Evolutionary conservation across 2,329 filamentous ascomycete species (phyloP).

Genomic region (Fusarium austroafricanum): DNA sequence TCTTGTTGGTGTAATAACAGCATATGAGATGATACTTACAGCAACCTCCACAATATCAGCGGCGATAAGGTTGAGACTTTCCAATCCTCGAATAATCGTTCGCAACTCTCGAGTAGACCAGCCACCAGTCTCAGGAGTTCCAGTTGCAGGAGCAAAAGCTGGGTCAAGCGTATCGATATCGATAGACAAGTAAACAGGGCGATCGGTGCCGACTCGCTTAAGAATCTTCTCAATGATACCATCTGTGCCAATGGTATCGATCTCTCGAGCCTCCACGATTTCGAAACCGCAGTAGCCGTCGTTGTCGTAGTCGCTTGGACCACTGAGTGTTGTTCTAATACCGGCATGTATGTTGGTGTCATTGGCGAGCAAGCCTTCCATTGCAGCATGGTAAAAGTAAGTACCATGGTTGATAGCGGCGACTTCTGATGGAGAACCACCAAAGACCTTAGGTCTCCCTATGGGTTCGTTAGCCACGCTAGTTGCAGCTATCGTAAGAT

Average conservation of each 20-base stretch:
- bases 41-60: slow-evolving; percentile 78
- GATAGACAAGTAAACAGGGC: slow-evolving; percentile 83
- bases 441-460: slow-evolving; percentile 88
- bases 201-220: slow-evolving; percentile 77
- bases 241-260: slow-evolving; percentile 64
- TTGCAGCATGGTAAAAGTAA: slow-evolving; percentile 86
- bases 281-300: slow-evolving; percentile 83
- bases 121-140: slow-evolving; percentile 80
- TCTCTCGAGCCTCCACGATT: slow-evolving; percentile 74
- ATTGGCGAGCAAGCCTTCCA: slow-evolving; percentile 82
- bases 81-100: slow-evolving; percentile 76
- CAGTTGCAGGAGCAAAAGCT: slow-evolving; percentile 80
- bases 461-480: slow-evolving; percentile 10
- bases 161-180: slow-evolving; percentile 89
- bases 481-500: rapidly evolving
- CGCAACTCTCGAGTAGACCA: slow-evolving; percentile 80
- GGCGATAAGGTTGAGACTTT: slow-evolving; percentile 75
- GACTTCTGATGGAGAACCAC: slow-evolving; percentile 79
- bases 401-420: slow-evolving; percentile 88
- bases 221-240: slow-evolving; percentile 84
- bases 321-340: slow-evolving; percentile 82
- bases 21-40: slow-evolving; percentile 28
- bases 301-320: slow-evolving; percentile 75
- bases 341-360: slow-evolving; percentile 90
- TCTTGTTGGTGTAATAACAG: rapidly evolving